These are phyloP conservation scores for Sporothrix pseudoabietina DNA, from an alignment of 2,329 filamentous ascomycete genomes.

Conservation along the genomic window DNA sequence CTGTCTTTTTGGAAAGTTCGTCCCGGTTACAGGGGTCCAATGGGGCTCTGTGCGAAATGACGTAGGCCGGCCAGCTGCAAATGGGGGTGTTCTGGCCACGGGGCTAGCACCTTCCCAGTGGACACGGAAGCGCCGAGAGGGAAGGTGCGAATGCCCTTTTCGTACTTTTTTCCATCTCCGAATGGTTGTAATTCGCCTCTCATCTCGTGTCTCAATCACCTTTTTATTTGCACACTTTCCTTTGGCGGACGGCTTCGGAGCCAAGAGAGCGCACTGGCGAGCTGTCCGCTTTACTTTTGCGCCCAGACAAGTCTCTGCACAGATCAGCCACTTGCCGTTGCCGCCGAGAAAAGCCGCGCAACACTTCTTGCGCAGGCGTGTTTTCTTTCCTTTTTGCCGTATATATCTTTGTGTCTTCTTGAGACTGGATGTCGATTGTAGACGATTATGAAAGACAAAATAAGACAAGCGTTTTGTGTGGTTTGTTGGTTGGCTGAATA, in stretches of 20 bases:
- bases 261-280: background rate
- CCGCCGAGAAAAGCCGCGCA: conserved; percentile 26
- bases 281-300: background rate
- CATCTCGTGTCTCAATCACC: background rate
- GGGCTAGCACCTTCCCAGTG: conserved; percentile 3
- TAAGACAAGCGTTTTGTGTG: background rate
- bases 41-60: conserved; percentile 10
- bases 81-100: background rate
- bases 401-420: background rate
- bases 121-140: conserved; percentile 5
- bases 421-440: background rate
- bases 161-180: background rate
- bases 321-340: background rate
- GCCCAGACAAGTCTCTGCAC: background rate
- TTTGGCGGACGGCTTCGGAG: background rate
- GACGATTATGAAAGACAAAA: background rate
- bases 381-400: background rate
- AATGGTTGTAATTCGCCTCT: conserved; percentile 5
- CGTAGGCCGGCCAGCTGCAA: background rate
- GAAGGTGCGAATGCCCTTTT: background rate
- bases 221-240: background rate
- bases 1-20: background rate
- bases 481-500: background rate
- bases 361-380: background rate
- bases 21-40: background rate